Evolutionary conservation across 129 eudicot species (phyloP), one percentile per base, ranked within the genome.

Genomic region (Ambrosia artemisiifolia): DNA sequence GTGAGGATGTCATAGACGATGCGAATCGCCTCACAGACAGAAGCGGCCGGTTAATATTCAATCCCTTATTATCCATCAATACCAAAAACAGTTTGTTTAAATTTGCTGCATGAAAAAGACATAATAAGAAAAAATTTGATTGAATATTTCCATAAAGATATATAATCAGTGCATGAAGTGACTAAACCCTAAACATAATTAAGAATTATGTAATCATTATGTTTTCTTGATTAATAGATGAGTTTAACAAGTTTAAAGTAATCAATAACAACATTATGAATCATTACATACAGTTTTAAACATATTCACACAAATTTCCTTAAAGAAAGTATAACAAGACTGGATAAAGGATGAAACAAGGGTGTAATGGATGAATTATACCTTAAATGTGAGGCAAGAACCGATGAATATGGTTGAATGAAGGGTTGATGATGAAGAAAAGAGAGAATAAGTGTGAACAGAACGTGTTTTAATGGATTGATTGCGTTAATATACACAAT

Each of bases 1-100:
- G 72, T 12, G 81, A 40, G 36, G 80, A 63, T 11, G 65, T 46
- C 35, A 67, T 40, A 19, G 65, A 60, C 43, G 65, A 60, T 13
- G 43, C 13, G 43, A 33, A 60, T 57, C 85, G 96, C 75, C 96
- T 87, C 43, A 90, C 98, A 1, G 97, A 88, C 48, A 92, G 65
- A 75, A 92, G 78, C 1, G 94, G 94, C 46, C 79, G 84, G 65
- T 79, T 73, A 51, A 86, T 72, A 70, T 92, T 77, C 74, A 92
- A 80, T 67, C 77, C 80, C 60, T 78, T 88, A 67, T 83, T 78
- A 55, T 78, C 96, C 96, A 88, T 88, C 65, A 70, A 3, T 69
- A 53, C 73, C 72, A 70, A 17, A 35, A 78, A 56, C 67, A 79
- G 59, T 81, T 77, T 83, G 70, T 70, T 56, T 70, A n/a, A 78